Percentiles rank a stretch among this genome's conserved stretches.
Evolutionary conservation across 306 rosid species (phyloP).

Genomic region (Dalbergia oliveri): DNA sequence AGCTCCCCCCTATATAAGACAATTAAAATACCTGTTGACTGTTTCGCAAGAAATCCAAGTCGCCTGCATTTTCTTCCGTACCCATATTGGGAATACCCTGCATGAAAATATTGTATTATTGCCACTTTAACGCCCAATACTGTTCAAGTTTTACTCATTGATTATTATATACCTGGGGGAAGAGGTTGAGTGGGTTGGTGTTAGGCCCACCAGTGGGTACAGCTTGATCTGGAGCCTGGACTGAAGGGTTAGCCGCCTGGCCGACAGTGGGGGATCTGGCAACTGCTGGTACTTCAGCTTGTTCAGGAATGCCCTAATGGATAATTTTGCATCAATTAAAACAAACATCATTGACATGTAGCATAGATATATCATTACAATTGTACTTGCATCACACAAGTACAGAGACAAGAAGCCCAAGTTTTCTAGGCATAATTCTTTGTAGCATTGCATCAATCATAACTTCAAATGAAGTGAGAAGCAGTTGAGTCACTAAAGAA

Average conservation of each 20-base stretch:
- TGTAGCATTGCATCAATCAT: constrained; percentile 19
- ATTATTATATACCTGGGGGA: constrained; percentile 69
- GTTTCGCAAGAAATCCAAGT: constrained; percentile 77
- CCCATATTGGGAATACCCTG: constrained; percentile 80
- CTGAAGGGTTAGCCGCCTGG: constrained; percentile 57
- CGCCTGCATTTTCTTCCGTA: constrained; percentile 58
- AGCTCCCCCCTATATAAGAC: constrained; percentile 8
- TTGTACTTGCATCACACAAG: not conserved
- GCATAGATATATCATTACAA: constrained; percentile 19
- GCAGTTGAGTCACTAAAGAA: constrained; percentile 9
- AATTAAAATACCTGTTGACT: constrained; percentile 67
- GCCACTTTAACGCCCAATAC: constrained; percentile 11
- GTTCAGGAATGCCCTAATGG: constrained; percentile 86
- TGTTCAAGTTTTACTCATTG: constrained; percentile 12
- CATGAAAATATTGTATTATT: constrained; percentile 27
- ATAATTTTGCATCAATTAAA: constrained; percentile 1
- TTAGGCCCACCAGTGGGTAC: constrained; percentile 74
- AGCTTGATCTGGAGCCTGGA: constrained; percentile 62
- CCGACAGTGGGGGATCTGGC: constrained; percentile 55
- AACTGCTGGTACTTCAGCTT: constrained; percentile 70
- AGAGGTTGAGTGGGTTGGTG: constrained; percentile 85
- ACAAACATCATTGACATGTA: not conserved
- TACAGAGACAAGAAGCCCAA: constrained; percentile 12
- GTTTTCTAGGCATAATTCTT: constrained; percentile 8
- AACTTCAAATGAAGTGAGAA: not conserved